A percentile compares a stretch with the other conserved stretches of the same genome.
phyloP scores from a whole-genome alignment of 2,329 filamentous ascomycete species.

The Fusarium nurragi region DNA sequence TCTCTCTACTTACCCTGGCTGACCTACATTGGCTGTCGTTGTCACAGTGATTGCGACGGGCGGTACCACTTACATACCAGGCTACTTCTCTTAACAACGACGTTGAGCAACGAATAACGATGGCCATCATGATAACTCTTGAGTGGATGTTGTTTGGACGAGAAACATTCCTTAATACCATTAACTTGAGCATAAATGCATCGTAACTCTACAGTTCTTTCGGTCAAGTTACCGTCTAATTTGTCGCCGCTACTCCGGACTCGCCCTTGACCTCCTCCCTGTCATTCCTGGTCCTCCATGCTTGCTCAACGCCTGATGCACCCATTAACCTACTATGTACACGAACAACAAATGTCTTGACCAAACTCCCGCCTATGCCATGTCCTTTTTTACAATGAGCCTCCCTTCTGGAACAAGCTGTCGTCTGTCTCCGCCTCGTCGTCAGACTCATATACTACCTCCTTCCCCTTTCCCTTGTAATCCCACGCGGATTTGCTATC shows the following conservation, averaged over 20 bases:
- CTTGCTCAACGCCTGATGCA: constrained; percentile 38
- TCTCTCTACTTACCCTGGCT: too few relatives aligned
- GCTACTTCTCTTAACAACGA: too few relatives aligned
- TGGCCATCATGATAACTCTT: neutral
- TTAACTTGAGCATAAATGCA: neutral
- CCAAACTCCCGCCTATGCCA: constrained; percentile 27
- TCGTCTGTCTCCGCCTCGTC: constrained; percentile 49
- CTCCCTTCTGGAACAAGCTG: constrained; percentile 49
- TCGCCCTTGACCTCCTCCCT: constrained; percentile 5
- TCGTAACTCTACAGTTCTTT: constrained; percentile 25
- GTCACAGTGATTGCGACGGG: too few relatives aligned
- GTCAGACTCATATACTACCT: constrained; percentile 51
- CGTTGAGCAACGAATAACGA: neutral
- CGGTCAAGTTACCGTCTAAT: constrained; percentile 26
- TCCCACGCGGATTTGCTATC: constrained; percentile 51
- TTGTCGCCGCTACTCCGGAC: constrained; percentile 37
- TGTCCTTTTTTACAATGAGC: constrained; percentile 52
- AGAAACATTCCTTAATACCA: neutral
- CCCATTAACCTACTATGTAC: constrained; percentile 15
- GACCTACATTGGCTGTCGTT: too few relatives aligned
- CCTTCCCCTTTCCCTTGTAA: constrained; percentile 61
- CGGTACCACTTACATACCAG: too few relatives aligned
- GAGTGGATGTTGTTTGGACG: neutral
- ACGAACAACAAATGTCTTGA: constrained; percentile 12
- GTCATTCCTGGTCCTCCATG: constrained; percentile 3